Conservation (phyloP, 352 stramenopile species). For the Phytophthora cryptogea region DNA sequence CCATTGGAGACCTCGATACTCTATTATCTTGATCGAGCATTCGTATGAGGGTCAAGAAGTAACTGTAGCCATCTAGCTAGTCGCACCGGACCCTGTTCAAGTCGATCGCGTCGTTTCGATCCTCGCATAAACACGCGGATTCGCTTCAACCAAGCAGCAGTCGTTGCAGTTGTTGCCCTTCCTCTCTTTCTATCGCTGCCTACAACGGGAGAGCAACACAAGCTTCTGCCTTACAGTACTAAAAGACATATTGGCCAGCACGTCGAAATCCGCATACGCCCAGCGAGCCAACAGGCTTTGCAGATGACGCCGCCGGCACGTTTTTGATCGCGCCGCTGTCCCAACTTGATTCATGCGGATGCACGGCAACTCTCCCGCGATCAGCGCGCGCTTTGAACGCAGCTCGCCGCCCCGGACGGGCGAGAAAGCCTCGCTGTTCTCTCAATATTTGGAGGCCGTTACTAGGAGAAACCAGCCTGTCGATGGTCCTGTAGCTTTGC, state of each 20-base stretch:
- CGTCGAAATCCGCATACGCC: not conserved
- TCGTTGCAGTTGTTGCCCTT: too few relatives aligned
- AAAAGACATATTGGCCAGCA: not conserved
- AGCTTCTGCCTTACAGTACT: too few relatives aligned
- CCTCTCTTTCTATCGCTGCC: too few relatives aligned
- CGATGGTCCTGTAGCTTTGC: not conserved
- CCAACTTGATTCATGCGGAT: slow-evolving; percentile 34
- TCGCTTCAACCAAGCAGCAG: too few relatives aligned
- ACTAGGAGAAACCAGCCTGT: not conserved
- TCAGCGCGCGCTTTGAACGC: slow-evolving; percentile 4
- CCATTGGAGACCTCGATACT: too few relatives aligned
- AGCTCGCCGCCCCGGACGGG: too few relatives aligned
- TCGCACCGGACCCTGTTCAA: slow-evolving; percentile 1
- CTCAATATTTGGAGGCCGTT: slow-evolving; percentile 5
- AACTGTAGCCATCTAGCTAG: slow-evolving; percentile 15
- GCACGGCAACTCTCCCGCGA: slow-evolving; percentile 19
- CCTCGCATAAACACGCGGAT: too few relatives aligned
- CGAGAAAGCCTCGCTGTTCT: not conserved
- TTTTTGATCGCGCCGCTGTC: slow-evolving; percentile 27
- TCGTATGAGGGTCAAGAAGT: not conserved
- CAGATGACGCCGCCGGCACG: not conserved
- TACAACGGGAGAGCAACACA: too few relatives aligned
- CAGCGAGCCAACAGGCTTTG: not conserved
- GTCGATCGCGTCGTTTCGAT: slow-evolving; percentile 6
- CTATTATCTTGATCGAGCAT: too few relatives aligned